Evolutionary conservation across 2,329 filamentous ascomycete species (phyloP), one percentile per base, ranked within the genome.

Genomic region (Exophiala spinifera): DNA sequence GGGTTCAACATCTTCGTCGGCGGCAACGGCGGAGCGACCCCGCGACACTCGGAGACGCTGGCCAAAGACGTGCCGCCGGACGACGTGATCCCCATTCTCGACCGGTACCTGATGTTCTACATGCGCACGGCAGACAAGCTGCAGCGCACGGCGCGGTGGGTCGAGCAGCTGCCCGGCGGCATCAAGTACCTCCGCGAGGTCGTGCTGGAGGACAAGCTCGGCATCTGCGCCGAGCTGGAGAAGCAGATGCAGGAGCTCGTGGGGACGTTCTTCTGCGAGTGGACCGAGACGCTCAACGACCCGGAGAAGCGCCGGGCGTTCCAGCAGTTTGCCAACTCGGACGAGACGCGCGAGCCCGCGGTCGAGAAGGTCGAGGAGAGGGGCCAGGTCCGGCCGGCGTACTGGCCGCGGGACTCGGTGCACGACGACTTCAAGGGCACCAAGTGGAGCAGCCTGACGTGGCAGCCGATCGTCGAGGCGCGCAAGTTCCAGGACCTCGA

Each of bases 1-100:
- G 91, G 91, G 25, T 96, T 89, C 81, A 96, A 96, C 72, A 85
- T 96, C 69, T 95, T 91, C 64, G 89, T 96, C 1, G 91, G 81
- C 31, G 91, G 91, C 45, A 96, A 96, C 67, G 91, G 91, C 49
- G 91, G 91, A 55, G 89, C 89, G 14, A 92, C 89, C 63, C 91
- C 91, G 3, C 79, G 82, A 34, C 91, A 96, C 68, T 84, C 86
- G 1, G 89, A 95, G 64, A 79, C 96, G 1, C 80, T 96, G 1
- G 89, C 89, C 56, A 91, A 91, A 68, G 90, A 96, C 64, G 89
- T 95, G 0, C 83, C 89, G 0, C 87, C 89, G 0, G 84, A 89
- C 48, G 87, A 95, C 65, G 85, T 95, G 7, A 79, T 95, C 7
- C 84, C 89, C 1, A 87, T 96, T 54, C 77, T 96, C 2, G 91